Evolutionary conservation across 352 stramenopile species (phyloP).

Genomic region (Phytophthora aleatoria): DNA sequence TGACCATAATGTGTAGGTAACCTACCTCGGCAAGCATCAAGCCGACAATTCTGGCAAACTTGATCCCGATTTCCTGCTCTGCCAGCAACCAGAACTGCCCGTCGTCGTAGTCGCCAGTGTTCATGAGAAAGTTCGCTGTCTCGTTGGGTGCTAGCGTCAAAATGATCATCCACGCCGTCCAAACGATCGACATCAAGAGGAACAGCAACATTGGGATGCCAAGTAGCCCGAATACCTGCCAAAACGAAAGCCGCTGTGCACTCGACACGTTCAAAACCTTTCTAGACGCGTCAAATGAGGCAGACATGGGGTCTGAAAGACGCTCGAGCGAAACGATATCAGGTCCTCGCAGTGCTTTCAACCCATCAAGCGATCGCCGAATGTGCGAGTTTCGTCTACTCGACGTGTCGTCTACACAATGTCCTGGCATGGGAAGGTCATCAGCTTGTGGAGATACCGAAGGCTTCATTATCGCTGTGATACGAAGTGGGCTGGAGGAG

Average conservation of each 20-base stretch:
- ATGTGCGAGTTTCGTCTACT: conserved; percentile 13
- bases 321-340: conserved; percentile 20
- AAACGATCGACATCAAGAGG: conserved; percentile 29
- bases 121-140: conserved; percentile 51
- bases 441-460: conserved; percentile 1
- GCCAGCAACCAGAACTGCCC: conserved; percentile 54
- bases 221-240: conserved; percentile 36
- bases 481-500: background rate
- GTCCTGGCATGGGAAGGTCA: background rate
- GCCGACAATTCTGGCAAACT: conserved; percentile 22
- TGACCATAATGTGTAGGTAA: conserved; percentile 35
- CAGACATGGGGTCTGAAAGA: conserved; percentile 14
- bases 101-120: conserved; percentile 50
- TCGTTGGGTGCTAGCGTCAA: conserved; percentile 48
- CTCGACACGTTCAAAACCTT: conserved; percentile 2
- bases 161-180: conserved; percentile 43
- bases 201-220: conserved; percentile 31
- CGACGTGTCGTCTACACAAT: conserved; percentile 2
- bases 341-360: conserved; percentile 10
- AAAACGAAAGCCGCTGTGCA: conserved; percentile 26
- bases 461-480: conserved; percentile 5
- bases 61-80: conserved; percentile 16
- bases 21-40: conserved; percentile 28
- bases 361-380: conserved; percentile 11
- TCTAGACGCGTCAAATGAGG: conserved; percentile 6